A percentile compares a stretch with the other conserved stretches of the same genome.
phyloP scores from a whole-genome alignment of 257 asterid genomes.

The Cruciata laevipes region DNA sequence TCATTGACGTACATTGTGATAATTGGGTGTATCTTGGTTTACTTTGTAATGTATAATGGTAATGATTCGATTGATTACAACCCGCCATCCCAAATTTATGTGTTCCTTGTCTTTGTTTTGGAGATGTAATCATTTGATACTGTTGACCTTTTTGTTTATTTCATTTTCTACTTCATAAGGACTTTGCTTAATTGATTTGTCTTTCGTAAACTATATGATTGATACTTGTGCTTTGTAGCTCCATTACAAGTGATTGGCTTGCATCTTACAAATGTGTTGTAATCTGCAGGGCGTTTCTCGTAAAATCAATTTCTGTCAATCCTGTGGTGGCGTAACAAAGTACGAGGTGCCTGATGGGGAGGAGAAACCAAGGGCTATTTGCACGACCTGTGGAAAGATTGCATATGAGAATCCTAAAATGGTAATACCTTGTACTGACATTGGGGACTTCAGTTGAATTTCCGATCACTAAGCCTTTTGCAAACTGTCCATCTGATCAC shows the following conservation, averaged over 20 bases:
- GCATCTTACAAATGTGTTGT: background rate
- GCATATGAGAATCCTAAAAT: conserved; percentile 91
- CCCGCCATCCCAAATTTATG: no score
- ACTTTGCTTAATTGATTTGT: conserved; percentile 1
- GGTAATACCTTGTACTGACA: conserved; percentile 33
- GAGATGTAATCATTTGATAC: background rate
- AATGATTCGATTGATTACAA: no score
- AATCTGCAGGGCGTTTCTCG: conserved; percentile 45
- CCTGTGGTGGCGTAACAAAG: conserved; percentile 87
- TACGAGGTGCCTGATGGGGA: conserved; percentile 89
- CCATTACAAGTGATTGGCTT: background rate
- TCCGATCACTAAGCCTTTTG: background rate
- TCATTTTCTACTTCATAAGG: no score
- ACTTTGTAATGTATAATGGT: background rate
- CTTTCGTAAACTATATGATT: background rate
- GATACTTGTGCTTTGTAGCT: background rate
- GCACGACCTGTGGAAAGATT: conserved; percentile 68
- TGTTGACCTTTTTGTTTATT: background rate
- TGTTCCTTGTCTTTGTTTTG: background rate
- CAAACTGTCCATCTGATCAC: no score
- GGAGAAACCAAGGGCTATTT: conserved; percentile 75
- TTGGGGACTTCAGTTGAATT: conserved; percentile 1
- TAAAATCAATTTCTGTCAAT: conserved; percentile 81
- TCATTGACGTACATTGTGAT: background rate
- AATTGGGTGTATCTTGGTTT: background rate